These are phyloP conservation scores for Diaporthe vaccinii DNA, from an alignment of 2,329 filamentous ascomycete genomes.

Conservation along the genomic window DNA sequence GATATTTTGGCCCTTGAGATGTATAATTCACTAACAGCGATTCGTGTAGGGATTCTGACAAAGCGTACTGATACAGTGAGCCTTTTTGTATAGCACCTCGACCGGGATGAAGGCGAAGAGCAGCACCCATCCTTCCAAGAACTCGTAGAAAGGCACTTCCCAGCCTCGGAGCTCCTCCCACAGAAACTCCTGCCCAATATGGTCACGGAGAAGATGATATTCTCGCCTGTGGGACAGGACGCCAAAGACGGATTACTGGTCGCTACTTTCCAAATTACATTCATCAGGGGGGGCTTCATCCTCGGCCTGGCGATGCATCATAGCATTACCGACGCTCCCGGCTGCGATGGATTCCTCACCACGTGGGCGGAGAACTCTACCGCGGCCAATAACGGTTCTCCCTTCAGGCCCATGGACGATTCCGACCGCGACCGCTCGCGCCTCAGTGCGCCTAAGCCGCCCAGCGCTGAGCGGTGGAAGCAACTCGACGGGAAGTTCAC, in stretches of 20 bases:
- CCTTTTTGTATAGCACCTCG: conserved; percentile 20
- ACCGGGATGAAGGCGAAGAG: conserved; percentile 5
- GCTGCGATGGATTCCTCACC: conserved; percentile 47
- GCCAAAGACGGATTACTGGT: conserved; percentile 1
- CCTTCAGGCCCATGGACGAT: conserved; percentile 37
- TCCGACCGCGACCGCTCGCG: conserved; percentile 14
- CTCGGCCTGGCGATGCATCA: conserved; percentile 47
- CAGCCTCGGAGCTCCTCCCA: neutral
- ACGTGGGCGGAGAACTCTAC: conserved; percentile 47
- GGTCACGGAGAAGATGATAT: conserved; percentile 20
- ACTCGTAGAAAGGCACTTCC: conserved; percentile 17
- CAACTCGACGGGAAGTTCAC: conserved; percentile 13
- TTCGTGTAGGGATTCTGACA: neutral
- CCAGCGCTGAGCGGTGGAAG: conserved; percentile 8
- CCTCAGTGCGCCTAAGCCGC: conserved; percentile 1
- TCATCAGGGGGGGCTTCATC: conserved; percentile 47
- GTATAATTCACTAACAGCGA: neutral
- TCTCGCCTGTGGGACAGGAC: conserved; percentile 16
- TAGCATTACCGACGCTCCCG: conserved; percentile 44
- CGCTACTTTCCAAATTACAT: conserved; percentile 46
- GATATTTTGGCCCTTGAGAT: neutral
- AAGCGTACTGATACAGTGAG: conserved; percentile 15
- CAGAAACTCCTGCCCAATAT: conserved; percentile 5
- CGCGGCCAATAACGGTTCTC: conserved; percentile 40
- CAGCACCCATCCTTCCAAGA: conserved; percentile 5